Evolutionary conservation across 495 filamentous ascomycete genomes (phyloP), one percentile per base, ranked within the genome.

Genomic region (Melanomma pulvis-pyrius): DNA sequence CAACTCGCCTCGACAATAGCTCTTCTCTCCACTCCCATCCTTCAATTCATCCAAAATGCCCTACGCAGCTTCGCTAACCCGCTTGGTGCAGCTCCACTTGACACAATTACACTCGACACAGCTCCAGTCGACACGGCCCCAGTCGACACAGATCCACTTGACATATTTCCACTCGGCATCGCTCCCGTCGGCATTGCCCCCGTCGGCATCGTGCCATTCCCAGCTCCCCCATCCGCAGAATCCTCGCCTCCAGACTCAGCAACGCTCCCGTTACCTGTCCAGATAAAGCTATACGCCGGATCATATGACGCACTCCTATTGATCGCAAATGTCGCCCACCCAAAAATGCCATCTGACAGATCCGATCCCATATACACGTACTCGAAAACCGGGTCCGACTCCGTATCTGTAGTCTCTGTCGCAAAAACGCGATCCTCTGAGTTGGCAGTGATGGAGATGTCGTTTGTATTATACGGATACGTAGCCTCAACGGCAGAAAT

Each of bases 401-500:
- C 76, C 9, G 22, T 51, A 9, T 78, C 80, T 11, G 81, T 80
- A 30, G 78, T 79, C 47, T 80, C 80, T 34, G 75, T 73, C 9
- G 71, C 62, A 55, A 83, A 78, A 25, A 83, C 77, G 25, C 73
- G 71, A 74, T 88, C 87, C 8, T 81, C 76, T 9, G 74, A 71
- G 70, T 89, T 88, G 28, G 74, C 67, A 1, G 81, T 85, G 36
- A 84, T 65, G 0, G 39, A 32, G 52, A 85, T 82, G 0, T 76
- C 83, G 79, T 88, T 88, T 51, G 75, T 78, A 59, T 56, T 81
- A 70, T 89, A 89, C 0, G 83, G 83, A 54, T 74, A 76, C 13
- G 46, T 81, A n/a, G 76, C 72, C 68, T 87, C 83, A 41, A 90
- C 84, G 34, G 79, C 79, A 12, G 67, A 73, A 64, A 84, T 81